Base-by-base conservation (phyloP, 2,329 filamentous ascomycete species). In the Paraphaeosphaeria sporulosa region DNA sequence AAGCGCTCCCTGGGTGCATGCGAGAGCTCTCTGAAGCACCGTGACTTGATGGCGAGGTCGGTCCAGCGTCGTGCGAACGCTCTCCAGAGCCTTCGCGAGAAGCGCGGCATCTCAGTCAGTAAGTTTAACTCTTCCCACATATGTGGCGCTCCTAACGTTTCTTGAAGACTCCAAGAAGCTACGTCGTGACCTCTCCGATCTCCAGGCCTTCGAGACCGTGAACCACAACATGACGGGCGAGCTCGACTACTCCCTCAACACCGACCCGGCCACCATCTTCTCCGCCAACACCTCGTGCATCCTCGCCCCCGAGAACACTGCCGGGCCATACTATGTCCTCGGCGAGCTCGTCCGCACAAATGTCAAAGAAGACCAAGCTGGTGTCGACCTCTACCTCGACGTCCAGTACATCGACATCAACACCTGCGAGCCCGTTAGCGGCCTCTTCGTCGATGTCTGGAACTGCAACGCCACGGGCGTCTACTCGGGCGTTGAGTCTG, bases 371-470 rank as follows among this genome's bases (percentile, higher is more conserved):
- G 74, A 75, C 21, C 76, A 85, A 66, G 60, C 60, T 2, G 84
- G 84, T 47, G 74, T 86, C 25, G 76, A 78, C 40, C 71, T 85
- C 42, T 78, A 79, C 9, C 70, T 85, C 19, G 83, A 85, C 65
- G 77, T 83, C 57, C 84, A 86, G 68, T 76, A 85, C 48, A 76
- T 86, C 46, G 83, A 86, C 62, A 76, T 84, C 36, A 73, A 77
- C 23, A 85, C 83, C 12, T 86, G 84, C 73, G 71, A 84, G 67
- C 80, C 82, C 10, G 77, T 85, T 1, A 71, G 79, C 2, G 71
- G 81, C 48, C 74, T 81, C 17, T 82, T 78, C 51, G 68, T 86
- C 30, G 84, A 86, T 60, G 80, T 85, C 64, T 86, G 84, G 84
- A 79, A 80, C 63, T 70, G 68, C 65, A 75, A 72, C 53, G 46